These are phyloP conservation scores for Singerocomus rubriflavus DNA, from an alignment of 1,284 basidiomycete genomes.

Conservation along the genomic window DNA sequence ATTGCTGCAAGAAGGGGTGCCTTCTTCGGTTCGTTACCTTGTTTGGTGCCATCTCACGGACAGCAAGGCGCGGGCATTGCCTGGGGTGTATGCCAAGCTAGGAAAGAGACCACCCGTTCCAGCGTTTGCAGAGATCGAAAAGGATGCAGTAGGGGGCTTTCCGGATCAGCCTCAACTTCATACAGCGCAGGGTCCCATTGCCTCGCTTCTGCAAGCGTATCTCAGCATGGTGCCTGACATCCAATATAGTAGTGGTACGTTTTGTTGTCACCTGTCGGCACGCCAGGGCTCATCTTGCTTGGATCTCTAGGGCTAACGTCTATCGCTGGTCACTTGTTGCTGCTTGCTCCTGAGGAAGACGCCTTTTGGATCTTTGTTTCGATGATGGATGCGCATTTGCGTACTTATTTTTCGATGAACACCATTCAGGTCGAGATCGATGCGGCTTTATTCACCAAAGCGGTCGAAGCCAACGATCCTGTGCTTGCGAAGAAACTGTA, in stretches of 20 bases:
- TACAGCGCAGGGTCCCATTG: conserved; percentile 50
- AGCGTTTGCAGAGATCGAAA: conserved; percentile 56
- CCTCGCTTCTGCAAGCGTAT: conserved; percentile 68
- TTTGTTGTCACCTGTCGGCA: neutral
- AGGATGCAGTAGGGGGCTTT: conserved; percentile 54
- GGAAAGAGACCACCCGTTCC: conserved; percentile 55
- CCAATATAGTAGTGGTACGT: conserved; percentile 58
- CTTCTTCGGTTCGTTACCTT: conserved; percentile 78
- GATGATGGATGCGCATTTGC: conserved; percentile 76
- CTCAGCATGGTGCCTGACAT: conserved; percentile 79
- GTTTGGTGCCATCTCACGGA: conserved; percentile 84
- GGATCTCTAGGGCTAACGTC: conserved; percentile 59
- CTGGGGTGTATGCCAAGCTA: conserved; percentile 69
- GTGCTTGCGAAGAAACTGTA: conserved; percentile 65
- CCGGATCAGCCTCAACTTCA: conserved; percentile 53
- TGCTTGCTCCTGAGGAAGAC: conserved; percentile 86
- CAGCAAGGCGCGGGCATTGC: conserved; percentile 64
- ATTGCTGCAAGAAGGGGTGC: conserved; percentile 78
- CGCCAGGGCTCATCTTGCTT: neutral
- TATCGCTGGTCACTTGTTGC: conserved; percentile 75
- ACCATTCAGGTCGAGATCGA: conserved; percentile 81
- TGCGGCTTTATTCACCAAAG: conserved; percentile 70
- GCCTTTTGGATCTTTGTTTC: conserved; percentile 92
- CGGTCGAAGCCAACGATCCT: conserved; percentile 68
- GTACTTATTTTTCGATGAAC: conserved; percentile 74